Evolutionary conservation across 345 rosid genomes (phyloP).

Genomic region (Zanthoxylum bungeanum): DNA sequence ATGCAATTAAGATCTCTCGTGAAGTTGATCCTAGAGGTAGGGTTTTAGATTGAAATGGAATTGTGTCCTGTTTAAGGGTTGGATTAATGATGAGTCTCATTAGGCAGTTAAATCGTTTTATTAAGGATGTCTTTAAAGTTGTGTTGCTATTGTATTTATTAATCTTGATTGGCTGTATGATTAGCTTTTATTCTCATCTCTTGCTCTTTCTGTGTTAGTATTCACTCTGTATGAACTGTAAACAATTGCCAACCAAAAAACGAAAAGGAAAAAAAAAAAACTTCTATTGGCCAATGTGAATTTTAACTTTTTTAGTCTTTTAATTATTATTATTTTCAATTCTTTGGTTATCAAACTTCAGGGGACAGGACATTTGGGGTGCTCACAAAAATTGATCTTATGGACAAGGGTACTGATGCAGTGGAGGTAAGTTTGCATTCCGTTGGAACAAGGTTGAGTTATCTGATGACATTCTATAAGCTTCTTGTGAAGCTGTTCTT

Average conservation of each 20-base stretch:
- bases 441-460: neutral
- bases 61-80: neutral
- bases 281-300: neutral
- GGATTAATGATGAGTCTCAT: neutral
- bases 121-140: neutral
- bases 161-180: neutral
- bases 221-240: neutral
- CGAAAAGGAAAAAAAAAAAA: neutral
- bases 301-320: neutral
- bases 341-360: constrained; percentile 31
- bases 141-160: neutral
- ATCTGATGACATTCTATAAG: neutral
- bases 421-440: constrained; percentile 74
- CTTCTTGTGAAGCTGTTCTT: constrained; percentile 5
- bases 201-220: neutral
- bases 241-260: neutral
- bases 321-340: constrained; percentile 1
- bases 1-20: constrained; percentile 95
- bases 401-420: constrained; percentile 96
- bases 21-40: constrained; percentile 97
- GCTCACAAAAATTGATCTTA: constrained; percentile 86
- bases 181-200: neutral
- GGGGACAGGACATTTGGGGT: constrained; percentile 95
- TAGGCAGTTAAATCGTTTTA: neutral
- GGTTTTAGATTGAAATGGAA: too few species aligned